phyloP scores from a whole-genome alignment of 139 green algal genomes.

The Auxenochlorella pyrenoidosa region DNA sequence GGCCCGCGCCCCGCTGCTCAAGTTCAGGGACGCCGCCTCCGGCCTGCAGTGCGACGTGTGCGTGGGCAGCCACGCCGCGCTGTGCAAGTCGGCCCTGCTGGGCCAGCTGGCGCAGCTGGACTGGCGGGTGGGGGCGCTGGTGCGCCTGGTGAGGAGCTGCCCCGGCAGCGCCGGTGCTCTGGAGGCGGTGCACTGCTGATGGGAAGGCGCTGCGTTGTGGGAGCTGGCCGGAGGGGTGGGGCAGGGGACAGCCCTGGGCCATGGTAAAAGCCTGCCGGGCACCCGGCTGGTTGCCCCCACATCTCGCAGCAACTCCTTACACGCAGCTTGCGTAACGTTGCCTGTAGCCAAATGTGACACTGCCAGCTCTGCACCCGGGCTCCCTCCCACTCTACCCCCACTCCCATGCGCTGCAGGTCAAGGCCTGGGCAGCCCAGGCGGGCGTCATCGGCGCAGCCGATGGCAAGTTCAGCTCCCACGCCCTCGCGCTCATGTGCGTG shows the following conservation, averaged over 20 bases:
- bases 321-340: too few relatives aligned
- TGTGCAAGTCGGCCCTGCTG: slow-evolving; percentile 47
- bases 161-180: too few relatives aligned
- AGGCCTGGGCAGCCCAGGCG: slow-evolving; percentile 75
- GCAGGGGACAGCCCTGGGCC: background rate
- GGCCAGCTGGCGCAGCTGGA: slow-evolving; percentile 27
- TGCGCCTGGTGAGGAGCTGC: slow-evolving; percentile 53
- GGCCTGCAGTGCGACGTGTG: slow-evolving; percentile 44
- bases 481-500: slow-evolving; percentile 66
- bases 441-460: slow-evolving; percentile 68
- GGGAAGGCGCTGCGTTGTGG: too few relatives aligned
- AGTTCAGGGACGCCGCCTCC: background rate
- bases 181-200: too few relatives aligned
- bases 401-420: slow-evolving; percentile 31
- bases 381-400: too few relatives aligned
- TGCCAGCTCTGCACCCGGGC: too few relatives aligned
- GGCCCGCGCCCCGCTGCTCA: background rate
- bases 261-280: too few relatives aligned
- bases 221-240: background rate
- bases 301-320: too few relatives aligned
- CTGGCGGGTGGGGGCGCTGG: slow-evolving; percentile 36
- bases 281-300: too few relatives aligned
- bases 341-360: too few relatives aligned
- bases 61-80: slow-evolving; percentile 33
- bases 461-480: slow-evolving; percentile 82